Percentiles rank a stretch among this genome's conserved stretches.
phyloP scores from a whole-genome alignment of 1,284 basidiomycete genomes.

The Naganishia albida region DNA sequence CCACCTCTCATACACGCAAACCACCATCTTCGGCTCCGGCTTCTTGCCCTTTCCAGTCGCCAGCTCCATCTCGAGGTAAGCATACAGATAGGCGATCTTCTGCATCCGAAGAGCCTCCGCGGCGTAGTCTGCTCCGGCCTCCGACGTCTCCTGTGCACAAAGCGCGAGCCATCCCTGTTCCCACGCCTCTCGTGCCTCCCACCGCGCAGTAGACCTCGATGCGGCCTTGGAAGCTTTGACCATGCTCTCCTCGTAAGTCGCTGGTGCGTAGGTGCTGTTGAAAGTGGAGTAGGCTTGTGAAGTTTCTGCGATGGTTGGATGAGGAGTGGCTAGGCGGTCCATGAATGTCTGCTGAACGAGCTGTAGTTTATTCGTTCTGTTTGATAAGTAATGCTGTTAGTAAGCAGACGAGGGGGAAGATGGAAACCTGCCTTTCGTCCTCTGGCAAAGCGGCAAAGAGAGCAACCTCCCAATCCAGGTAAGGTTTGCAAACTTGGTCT shows the following conservation, averaged over 20 bases:
- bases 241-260: constrained; percentile 73
- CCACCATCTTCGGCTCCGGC: constrained; percentile 29
- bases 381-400: no score
- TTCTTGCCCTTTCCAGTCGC: constrained; percentile 23
- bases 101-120: constrained; percentile 4
- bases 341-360: constrained; percentile 48
- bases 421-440: constrained; percentile 2
- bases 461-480: constrained; percentile 32
- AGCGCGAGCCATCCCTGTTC: constrained; percentile 59
- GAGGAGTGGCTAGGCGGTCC: constrained; percentile 50
- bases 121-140: background rate
- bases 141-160: background rate
- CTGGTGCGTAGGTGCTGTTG: constrained; percentile 70
- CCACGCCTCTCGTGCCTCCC: constrained; percentile 63
- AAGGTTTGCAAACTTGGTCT: constrained; percentile 18
- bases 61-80: constrained; percentile 32
- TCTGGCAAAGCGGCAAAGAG: constrained; percentile 12
- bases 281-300: constrained; percentile 82
- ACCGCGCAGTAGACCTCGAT: constrained; percentile 62
- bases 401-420: background rate
- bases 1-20: constrained; percentile 30
- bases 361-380: background rate
- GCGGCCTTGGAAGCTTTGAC: constrained; percentile 72
- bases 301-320: constrained; percentile 65
- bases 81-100: constrained; percentile 30